These are phyloP conservation scores for Petunia hybrid DNA, from an alignment of 305 asterid species.

Conservation along the genomic window DNA sequence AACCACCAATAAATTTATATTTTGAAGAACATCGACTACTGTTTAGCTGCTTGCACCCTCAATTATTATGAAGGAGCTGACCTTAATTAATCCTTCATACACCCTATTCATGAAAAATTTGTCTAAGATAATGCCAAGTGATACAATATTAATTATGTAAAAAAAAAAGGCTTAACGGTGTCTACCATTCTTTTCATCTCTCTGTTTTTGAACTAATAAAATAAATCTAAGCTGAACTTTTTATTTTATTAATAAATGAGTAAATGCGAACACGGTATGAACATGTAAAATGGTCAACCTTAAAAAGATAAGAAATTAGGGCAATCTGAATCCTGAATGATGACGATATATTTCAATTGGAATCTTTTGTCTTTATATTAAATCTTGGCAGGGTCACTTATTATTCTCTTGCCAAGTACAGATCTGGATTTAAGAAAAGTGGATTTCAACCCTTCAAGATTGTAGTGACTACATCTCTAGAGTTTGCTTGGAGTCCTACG, in stretches of 20 bases:
- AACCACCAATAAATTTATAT: background rate
- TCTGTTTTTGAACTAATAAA: background rate
- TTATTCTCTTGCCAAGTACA: background rate
- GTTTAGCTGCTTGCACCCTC: background rate
- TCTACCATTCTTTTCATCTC: background rate
- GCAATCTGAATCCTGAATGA: background rate
- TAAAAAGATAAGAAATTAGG: background rate
- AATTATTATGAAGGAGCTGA: background rate
- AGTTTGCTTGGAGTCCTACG: too few species aligned
- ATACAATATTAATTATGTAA: background rate
- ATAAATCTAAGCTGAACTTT: background rate
- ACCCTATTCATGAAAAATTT: background rate
- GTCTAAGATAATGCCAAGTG: background rate
- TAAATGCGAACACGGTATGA: background rate
- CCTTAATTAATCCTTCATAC: background rate
- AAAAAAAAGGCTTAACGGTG: background rate
- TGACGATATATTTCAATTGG: slow-evolving; percentile 18
- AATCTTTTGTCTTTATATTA: background rate
- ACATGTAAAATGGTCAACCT: background rate
- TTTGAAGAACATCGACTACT: background rate
- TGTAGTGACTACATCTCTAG: too few species aligned
- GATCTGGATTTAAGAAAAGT: background rate
- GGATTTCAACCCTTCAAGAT: too few species aligned
- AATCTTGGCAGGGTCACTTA: background rate
- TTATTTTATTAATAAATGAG: too few species aligned